Evolutionary conservation across 768 basidiomycete genomes (phyloP).

Genomic region (Lactarius trivialis): DNA sequence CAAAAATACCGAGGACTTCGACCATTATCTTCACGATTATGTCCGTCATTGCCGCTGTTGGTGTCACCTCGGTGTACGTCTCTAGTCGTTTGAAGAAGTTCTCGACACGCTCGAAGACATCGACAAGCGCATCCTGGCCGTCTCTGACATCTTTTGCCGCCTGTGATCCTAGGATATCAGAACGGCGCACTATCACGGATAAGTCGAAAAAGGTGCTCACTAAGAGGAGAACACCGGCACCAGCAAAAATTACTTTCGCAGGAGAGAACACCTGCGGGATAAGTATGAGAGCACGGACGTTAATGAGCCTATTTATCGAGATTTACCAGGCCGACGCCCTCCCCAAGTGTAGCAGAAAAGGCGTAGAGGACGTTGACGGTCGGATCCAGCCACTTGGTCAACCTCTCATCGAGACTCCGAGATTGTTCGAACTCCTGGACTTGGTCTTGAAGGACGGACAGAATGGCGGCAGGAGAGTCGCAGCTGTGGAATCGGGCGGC

Average conservation of each 20-base stretch:
- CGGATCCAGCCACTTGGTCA: neutral
- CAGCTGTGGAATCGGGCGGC: neutral
- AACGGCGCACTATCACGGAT: neutral
- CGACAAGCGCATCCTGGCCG: neutral
- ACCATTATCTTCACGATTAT: neutral
- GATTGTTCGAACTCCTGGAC: neutral
- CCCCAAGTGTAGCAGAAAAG: neutral
- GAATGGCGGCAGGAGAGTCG: neutral
- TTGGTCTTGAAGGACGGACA: neutral
- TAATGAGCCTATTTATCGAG: neutral
- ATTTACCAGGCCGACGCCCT: neutral
- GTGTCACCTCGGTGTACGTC: neutral
- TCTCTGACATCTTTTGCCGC: neutral
- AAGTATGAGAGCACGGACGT: neutral
- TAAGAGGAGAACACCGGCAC: neutral
- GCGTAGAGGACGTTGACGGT: neutral
- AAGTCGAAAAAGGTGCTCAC: neutral
- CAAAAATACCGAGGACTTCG: neutral
- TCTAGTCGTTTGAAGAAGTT: neutral
- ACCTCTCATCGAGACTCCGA: neutral
- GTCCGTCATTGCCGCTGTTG: neutral
- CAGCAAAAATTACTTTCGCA: neutral
- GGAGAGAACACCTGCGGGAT: neutral
- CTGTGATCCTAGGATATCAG: neutral
- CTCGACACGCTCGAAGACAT: neutral